phyloP scores from a whole-genome alignment of 305 asterid genomes.

The Rubia tinctorum region DNA sequence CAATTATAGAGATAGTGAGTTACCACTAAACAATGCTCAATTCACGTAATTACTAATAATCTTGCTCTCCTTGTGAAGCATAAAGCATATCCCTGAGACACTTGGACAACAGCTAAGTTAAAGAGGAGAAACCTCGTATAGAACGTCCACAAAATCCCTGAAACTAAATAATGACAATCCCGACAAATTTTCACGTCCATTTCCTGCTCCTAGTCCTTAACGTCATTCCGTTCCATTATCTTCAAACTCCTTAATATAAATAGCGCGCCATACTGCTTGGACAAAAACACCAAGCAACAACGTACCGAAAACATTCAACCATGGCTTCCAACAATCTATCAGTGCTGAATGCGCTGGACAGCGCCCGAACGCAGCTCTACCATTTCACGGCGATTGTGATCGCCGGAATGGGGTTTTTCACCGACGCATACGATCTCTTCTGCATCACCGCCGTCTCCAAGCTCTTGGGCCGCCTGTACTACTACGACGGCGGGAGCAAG shows the following conservation, averaged over 20 bases:
- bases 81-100: not conserved
- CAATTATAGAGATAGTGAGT: too few species aligned
- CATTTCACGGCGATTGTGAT: conserved; percentile 54
- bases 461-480: conserved; percentile 53
- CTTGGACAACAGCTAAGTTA: not conserved
- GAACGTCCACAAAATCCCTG: not conserved
- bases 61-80: not conserved
- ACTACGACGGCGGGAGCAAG: conserved; percentile 15
- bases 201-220: conserved; percentile 24
- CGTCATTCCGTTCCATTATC: conserved; percentile 1
- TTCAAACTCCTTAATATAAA: not conserved
- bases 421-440: conserved; percentile 54
- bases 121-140: not conserved
- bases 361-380: conserved; percentile 58
- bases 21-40: too few species aligned
- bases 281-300: not conserved
- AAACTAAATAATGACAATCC: conserved; percentile 3
- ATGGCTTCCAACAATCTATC: conserved; percentile 49
- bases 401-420: conserved; percentile 56
- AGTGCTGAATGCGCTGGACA: conserved; percentile 55
- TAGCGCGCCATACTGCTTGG: not conserved
- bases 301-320: not conserved
- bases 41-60: too few species aligned
- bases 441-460: conserved; percentile 47
- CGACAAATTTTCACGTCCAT: conserved; percentile 11